phyloP scores from a whole-genome alignment of 805 yeast genomes.

The Candida sanyiensis region DNA sequence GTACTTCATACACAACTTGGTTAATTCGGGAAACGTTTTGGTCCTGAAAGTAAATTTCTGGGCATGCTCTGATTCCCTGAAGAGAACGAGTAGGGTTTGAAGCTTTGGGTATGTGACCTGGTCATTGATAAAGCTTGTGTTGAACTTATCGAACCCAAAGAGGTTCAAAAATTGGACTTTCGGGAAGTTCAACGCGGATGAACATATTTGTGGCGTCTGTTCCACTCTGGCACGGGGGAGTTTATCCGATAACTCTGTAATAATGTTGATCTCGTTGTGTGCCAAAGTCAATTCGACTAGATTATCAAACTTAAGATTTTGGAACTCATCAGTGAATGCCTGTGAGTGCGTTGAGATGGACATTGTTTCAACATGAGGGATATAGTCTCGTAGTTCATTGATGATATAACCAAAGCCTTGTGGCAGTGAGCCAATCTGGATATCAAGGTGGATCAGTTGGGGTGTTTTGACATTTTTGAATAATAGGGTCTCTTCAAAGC shows the following conservation, averaged over 20 bases:
- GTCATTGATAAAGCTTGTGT: slow-evolving; percentile 6
- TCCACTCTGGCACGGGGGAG: not conserved
- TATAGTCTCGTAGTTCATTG: not conserved
- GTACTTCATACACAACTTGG: slow-evolving; percentile 11
- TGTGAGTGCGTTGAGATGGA: slow-evolving; percentile 1
- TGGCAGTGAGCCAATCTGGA: slow-evolving; percentile 6
- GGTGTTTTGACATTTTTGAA: slow-evolving; percentile 12
- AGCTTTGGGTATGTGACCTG: slow-evolving; percentile 10
- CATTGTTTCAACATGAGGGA: slow-evolving; percentile 1
- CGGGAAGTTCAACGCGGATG: slow-evolving; percentile 8
- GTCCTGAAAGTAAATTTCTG: slow-evolving; percentile 11
- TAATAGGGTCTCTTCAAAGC: slow-evolving; percentile 12
- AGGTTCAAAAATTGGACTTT: slow-evolving; percentile 7
- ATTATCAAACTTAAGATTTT: slow-evolving; percentile 4
- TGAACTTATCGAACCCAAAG: slow-evolving; percentile 15
- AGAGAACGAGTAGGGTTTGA: not conserved
- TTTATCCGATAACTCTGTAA: slow-evolving; percentile 1
- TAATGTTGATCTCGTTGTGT: slow-evolving; percentile 5
- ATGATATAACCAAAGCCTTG: slow-evolving; percentile 5
- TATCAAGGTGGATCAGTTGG: not conserved
- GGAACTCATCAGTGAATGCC: slow-evolving; percentile 4
- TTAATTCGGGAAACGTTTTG: slow-evolving; percentile 14
- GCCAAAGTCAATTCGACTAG: slow-evolving; percentile 5
- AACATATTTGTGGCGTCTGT: not conserved
- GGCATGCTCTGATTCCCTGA: slow-evolving; percentile 5